Base-by-base conservation (phyloP, 1,139 yeast genomes). In the Hansenula lynferdii region DNA sequence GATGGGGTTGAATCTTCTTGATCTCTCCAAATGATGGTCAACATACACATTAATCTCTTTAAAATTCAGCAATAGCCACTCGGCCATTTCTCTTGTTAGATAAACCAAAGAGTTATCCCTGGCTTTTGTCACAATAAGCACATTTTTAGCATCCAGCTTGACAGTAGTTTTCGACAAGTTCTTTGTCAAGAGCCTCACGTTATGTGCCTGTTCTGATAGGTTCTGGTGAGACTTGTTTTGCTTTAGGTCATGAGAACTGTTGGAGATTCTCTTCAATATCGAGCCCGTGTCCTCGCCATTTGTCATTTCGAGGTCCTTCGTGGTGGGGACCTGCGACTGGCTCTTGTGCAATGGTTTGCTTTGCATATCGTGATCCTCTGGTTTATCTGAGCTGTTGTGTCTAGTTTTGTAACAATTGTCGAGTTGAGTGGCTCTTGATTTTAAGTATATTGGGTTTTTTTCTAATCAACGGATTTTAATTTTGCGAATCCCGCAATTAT, bases 61-160 rank as follows among this genome's bases (percentile, higher is more conserved):
- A 37, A 67, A 64, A n/a, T 60, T 58, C 4, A 64, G 58, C 36
- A 86, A 60, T 30, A 85, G 61, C 92, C 94, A 86, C 54, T 80
- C 87, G 1, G 85, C 81, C 47, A 86, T 69, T 53, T 85, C 92
- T 43, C 90, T 67, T 0, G 95, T 85, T 35, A 86, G 65, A 50
- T 77, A 80, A 8, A 84, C 76, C 42, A 86, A 65, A 6, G 89
- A 79, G 52, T 82, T 81, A 55, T 87, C 96, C 39, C 92, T 70
- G 0, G 94, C 94, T 58, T 87, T 87, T 12, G 96, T 87, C 12
- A 86, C 89, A 18, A 87, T 75, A 78, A 87, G 72, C 20, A 87
- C 75, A 9, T 85, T 77, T 39, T 72, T 70, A 9, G 84, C 81
- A 41, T 83, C 80, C 22, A 86, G 61, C 48, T 80, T 81, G 28